Conservation (phyloP, 2,329 filamentous ascomycete species). For the Ceratocystis eucalypticola region DNA sequence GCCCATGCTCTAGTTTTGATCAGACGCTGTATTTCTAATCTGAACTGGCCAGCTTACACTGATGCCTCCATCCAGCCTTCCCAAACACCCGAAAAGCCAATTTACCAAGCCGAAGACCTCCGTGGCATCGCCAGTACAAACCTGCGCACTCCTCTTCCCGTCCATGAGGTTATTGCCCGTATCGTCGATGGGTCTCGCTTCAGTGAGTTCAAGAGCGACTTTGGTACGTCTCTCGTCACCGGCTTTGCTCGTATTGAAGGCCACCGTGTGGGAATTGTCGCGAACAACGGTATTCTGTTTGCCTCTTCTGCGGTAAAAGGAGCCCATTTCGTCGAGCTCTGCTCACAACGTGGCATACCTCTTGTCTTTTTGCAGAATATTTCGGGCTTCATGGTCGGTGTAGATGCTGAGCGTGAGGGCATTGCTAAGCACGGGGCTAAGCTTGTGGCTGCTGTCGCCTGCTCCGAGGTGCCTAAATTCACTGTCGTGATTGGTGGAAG, state of each 20-base stretch:
- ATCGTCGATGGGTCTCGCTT: constrained; percentile 86
- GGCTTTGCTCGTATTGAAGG: constrained; percentile 86
- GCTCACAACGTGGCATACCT: constrained; percentile 76
- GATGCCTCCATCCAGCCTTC: neutral
- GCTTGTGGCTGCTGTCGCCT: constrained; percentile 87
- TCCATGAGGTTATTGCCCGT: constrained; percentile 81
- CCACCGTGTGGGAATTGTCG: constrained; percentile 80
- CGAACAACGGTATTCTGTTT: constrained; percentile 93
- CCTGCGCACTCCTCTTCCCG: constrained; percentile 69
- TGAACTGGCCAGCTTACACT: constrained; percentile 58
- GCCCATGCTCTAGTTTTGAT: constrained; percentile 81
- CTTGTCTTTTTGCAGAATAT: constrained; percentile 95
- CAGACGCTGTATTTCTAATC: constrained; percentile 68
- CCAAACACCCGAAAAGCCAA: constrained; percentile 52
- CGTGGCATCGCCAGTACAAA: constrained; percentile 83
- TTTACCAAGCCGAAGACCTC: constrained; percentile 68
- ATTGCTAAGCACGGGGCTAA: constrained; percentile 98
- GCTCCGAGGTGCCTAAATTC: constrained; percentile 89
- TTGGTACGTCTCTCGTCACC: constrained; percentile 78
- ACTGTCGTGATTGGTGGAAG: constrained; percentile 90
- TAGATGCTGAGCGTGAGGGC: constrained; percentile 79
- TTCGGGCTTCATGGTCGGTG: constrained; percentile 94
- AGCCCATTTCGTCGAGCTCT: constrained; percentile 93
- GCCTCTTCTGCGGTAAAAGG: constrained; percentile 81
- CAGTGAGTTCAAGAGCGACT: constrained; percentile 86